Base-by-base conservation (phyloP, 2,329 filamentous ascomycete species). In the Aspergillus niger region DNA sequence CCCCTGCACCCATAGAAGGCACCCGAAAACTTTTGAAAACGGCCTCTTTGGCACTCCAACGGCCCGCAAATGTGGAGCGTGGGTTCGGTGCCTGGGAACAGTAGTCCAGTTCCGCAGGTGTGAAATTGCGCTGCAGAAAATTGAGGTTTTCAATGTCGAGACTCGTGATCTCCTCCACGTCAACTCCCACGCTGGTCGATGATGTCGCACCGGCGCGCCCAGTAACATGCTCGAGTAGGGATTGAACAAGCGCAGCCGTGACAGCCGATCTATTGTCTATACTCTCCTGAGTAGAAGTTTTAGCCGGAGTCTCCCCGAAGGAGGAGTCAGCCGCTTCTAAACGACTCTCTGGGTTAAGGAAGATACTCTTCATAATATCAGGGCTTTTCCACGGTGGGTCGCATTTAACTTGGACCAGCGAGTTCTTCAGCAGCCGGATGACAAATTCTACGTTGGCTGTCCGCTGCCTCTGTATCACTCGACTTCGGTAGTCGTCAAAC, bases 51-150 rank as follows among this genome's bases (percentile, higher is more conserved):
- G 95, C 95, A 70, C 89, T 93, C 95, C 95, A 99, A 68, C 92
- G 63, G 3, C 63, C 63, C 7, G 94, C 91, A 78, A 97, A 98
- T 55, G 92, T 95, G 66, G 93, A 91, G 73, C 92, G 91, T 1
- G 92, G 91, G 74, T 86, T 89, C 3, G 92, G 81, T 11, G 91
- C 88, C 71, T 89, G 86, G 63, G 84, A 83, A 82, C 95, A 99
- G 82, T 98, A 97, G 24, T 85, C 84, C 68, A 92, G 90, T 80
- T 99, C 95, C 47, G 83, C 81, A 13, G 82, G 77, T 0, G 95
- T 98, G 78, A 98, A 99, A 81, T 99, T 99, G 69, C 95, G 90
- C 79, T 94, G 87, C 47, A 99, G 79, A 73, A 99, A 99, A 0
- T 90, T 96, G 39, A 94, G 89, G 70, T 97, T 98, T 47, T 92